Evolutionary conservation across 2,329 filamentous ascomycete genomes (phyloP), one percentile per base, ranked within the genome.

Genomic region (Exophiala xenobiotica): DNA sequence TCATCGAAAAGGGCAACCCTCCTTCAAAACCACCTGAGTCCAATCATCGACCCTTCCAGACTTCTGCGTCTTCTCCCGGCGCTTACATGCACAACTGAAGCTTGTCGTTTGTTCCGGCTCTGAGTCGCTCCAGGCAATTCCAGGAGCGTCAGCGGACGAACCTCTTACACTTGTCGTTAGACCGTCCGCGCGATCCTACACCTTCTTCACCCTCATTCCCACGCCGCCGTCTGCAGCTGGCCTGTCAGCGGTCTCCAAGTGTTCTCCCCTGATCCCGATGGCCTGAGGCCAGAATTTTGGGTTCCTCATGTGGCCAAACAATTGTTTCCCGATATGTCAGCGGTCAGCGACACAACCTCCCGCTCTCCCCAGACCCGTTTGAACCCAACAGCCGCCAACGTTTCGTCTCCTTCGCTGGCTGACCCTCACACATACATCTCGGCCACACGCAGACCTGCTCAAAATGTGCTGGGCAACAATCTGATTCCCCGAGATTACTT

Each of bases 401-500:
- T 55, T 51, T 61, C 56, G 45, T 43, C 47, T 44, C 47, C 55
- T 29, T 53, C 56, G 41, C 51, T 51, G 53, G 48, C 53, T 46
- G 40, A 46, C 20, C 26, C 53, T 35, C 53, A 56, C 44, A 39
- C 56, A 19, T 43, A 51, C 23, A 20, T 40, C 39, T 40, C 51
- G 31, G 40, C 49, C 35, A 46, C 50, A 43, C 53, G 43, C 33
- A 49, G 46, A 23, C 54, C 47, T 19, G 37, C 46, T 39, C 46
- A 51, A 16, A 39, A 47, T 20, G 27, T 56, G 18, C 46, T 60
- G 45, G 50, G 49, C 46, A 62, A 57, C 52, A 64, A 64, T 56
- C 57, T 70, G 26, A 68, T 69, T 46, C 64, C 68, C 45, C 64
- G 68, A 49, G 66, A 70, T 57, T 68, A 68, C 57, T 46, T 68